Evolutionary conservation across 352 stramenopile species (phyloP), one percentile per base, ranked within the genome.

Genomic region (Pythium coloratum): DNA sequence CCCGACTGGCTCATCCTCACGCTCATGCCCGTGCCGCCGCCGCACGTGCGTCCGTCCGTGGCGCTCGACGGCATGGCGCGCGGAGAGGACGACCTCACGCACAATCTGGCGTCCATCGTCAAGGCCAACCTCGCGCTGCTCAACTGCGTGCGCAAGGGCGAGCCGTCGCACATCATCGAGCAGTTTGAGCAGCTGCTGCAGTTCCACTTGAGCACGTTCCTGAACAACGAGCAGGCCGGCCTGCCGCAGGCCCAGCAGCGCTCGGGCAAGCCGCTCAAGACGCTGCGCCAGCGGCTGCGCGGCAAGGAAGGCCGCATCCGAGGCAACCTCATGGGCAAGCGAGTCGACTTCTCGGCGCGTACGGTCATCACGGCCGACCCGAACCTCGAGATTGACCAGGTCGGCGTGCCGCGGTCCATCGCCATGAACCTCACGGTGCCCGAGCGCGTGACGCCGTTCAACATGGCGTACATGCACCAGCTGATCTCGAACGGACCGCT

Each of bases 311-410:
- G 98, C 38, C 93, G 98, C 63, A 98, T 99, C 70, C 95, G 98
- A 74, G 97, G 97, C 65, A 99, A 99, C 72, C 77, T 99, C 36
- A 99, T 99, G 97, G 98, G 98, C 59, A 99, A 99, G 78, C 97
- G 98, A 81, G 97, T 99, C 6, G 97, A 99, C 74, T 99, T 99
- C 78, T 99, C 93, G 9, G 97, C 96, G 20, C 94, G 98, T 83
- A 99, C 98, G 6, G 98, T 99, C 63, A 99, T 99, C 78, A 99
- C 97, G 2, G 97, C 97, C 32, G 98, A 99, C 82, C 97, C 97
- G 6, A 99, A 99, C 81, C 81, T 99, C 51, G 94, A 95, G 65
- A 99, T 99, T 80, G 96, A 99, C 71, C 95, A 99, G 86, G 91
- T 99, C 40, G 98, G 97, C 64, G 97, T 99, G 12, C 98, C 98